Evolutionary conservation across 2,329 filamentous ascomycete genomes (phyloP).

Genomic region (Colletotrichum sp.): DNA sequence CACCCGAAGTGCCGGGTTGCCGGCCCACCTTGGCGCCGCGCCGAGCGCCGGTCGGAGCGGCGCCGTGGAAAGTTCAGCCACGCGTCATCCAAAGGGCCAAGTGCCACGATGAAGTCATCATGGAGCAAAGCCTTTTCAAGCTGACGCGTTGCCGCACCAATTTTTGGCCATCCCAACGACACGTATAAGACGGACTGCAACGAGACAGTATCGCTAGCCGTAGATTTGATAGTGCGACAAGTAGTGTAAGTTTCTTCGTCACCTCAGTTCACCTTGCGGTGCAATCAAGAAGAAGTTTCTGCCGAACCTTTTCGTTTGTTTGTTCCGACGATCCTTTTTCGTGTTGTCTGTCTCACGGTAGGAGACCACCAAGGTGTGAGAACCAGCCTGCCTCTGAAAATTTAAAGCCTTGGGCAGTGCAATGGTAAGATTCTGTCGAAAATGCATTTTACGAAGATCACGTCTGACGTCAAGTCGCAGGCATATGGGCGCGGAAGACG

Average conservation of each 20-base stretch:
- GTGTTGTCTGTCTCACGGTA: background rate
- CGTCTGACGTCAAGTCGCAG: background rate
- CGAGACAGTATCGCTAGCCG: background rate
- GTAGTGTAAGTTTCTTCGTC: background rate
- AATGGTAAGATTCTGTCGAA: background rate
- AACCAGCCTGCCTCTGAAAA: background rate
- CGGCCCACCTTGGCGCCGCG: constrained; percentile 12
- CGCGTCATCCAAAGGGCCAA: constrained; percentile 11
- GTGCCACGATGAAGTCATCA: constrained; percentile 10
- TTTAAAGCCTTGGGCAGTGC: background rate
- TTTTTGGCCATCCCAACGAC: constrained; percentile 9
- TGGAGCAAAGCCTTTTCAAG: background rate
- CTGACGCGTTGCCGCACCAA: constrained; percentile 1
- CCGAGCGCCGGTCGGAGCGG: background rate
- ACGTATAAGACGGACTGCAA: background rate
- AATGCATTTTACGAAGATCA: background rate
- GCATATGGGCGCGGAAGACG: constrained; percentile 14
- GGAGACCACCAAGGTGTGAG: background rate
- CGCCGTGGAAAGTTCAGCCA: background rate
- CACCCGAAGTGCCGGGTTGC: background rate
- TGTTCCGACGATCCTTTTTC: background rate
- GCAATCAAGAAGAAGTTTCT: background rate
- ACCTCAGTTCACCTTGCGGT: background rate
- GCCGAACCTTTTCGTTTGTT: background rate
- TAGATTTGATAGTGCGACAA: background rate